Evolutionary conservation across 1,139 yeast species (phyloP).

Genomic region (Geotrichum aggregatum): DNA sequence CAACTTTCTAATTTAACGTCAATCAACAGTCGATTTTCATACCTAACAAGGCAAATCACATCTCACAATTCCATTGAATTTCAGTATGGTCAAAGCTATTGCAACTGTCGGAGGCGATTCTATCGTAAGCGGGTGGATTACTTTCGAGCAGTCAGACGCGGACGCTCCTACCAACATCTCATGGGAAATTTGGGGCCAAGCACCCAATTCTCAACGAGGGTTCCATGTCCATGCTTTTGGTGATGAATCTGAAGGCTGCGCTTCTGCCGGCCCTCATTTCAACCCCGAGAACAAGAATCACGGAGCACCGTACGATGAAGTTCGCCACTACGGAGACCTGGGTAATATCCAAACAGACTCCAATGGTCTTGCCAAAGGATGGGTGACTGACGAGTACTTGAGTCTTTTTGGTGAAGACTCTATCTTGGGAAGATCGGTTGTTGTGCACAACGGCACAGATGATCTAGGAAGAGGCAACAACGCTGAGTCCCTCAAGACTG

Average conservation of each 20-base stretch:
- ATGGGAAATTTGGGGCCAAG: conserved; percentile 84
- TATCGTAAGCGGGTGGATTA: conserved; percentile 76
- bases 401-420: conserved; percentile 81
- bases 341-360: conserved; percentile 89
- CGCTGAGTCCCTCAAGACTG: conserved; percentile 90
- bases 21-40: too few species aligned
- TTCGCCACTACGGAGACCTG: conserved; percentile 94
- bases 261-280: conserved; percentile 98
- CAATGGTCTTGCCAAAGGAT: conserved; percentile 82
- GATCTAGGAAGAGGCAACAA: conserved; percentile 96
- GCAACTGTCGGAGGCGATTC: conserved; percentile 96
- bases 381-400: conserved; percentile 69
- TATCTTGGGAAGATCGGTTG: conserved; percentile 90
- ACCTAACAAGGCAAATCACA: too few species aligned
- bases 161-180: conserved; percentile 74
- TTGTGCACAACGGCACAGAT: conserved; percentile 89
- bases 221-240: conserved; percentile 98
- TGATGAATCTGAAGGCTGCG: conserved; percentile 97
- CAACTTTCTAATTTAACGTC: too few species aligned
- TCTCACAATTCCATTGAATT: too few species aligned
- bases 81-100: conserved; percentile 33
- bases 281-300: conserved; percentile 88
- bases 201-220: conserved; percentile 83
- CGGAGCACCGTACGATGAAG: conserved; percentile 87
- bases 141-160: conserved; percentile 76